Conservation (phyloP, 805 yeast genomes). For the Debaryomyces hansenii region DNA sequence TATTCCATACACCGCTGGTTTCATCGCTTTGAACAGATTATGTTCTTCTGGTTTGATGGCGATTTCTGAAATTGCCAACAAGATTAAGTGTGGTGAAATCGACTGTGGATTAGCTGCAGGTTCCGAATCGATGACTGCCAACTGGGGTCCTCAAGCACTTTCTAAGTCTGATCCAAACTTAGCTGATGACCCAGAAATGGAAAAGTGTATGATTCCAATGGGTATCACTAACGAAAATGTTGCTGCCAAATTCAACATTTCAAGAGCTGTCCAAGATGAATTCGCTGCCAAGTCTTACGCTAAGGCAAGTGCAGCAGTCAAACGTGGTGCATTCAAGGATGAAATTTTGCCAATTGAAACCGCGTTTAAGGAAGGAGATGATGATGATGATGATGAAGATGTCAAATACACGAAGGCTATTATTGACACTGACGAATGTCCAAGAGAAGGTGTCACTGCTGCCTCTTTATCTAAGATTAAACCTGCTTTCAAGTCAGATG, state of each 20-base stretch:
- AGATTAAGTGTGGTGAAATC: constrained; percentile 84
- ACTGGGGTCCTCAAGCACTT: constrained; percentile 79
- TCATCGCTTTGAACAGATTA: constrained; percentile 86
- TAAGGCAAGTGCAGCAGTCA: constrained; percentile 78
- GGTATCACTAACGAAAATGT: constrained; percentile 95
- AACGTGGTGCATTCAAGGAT: constrained; percentile 73
- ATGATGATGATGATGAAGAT: constrained; percentile 62
- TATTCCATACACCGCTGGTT: constrained; percentile 75
- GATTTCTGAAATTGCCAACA: constrained; percentile 84
- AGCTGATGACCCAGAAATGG: constrained; percentile 35
- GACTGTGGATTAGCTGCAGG: constrained; percentile 90
- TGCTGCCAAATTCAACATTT: constrained; percentile 61
- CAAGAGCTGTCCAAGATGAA: constrained; percentile 76
- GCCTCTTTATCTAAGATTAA: constrained; percentile 69
- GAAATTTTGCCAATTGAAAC: constrained; percentile 84
- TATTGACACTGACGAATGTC: constrained; percentile 82
- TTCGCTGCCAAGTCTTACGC: constrained; percentile 86
- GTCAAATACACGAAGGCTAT: constrained; percentile 39
- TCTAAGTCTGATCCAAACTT: constrained; percentile 42
- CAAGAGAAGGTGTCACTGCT: constrained; percentile 82
- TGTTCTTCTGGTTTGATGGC: constrained; percentile 95
- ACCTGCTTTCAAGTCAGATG: constrained; percentile 85
- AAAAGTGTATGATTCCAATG: constrained; percentile 89
- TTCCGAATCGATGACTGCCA: constrained; percentile 90
- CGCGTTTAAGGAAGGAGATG: constrained; percentile 51